These are phyloP conservation scores for Asterophora lycoperdoides DNA, from an alignment of 768 basidiomycete species.

Conservation along the genomic window DNA sequence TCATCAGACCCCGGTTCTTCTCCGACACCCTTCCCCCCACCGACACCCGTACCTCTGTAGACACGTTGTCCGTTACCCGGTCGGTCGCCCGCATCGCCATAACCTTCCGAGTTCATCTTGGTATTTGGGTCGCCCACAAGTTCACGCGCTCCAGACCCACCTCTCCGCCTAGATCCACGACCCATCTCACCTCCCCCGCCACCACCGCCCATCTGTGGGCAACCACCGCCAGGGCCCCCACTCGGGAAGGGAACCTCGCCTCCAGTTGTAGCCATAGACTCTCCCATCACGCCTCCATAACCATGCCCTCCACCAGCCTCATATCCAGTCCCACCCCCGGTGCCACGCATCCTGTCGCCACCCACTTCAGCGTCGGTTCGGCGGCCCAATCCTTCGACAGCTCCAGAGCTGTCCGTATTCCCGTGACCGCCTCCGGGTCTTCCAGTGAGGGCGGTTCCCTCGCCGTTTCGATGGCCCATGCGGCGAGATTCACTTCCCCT, in stretches of 20 bases:
- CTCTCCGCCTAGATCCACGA: neutral
- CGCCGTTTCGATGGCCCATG: no score
- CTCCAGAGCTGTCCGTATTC: neutral
- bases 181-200: neutral
- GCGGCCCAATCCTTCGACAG: neutral
- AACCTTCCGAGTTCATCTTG: neutral
- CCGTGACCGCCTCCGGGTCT: neutral
- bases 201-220: neutral
- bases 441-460: neutral
- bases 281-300: neutral
- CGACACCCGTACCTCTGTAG: constrained; percentile 7
- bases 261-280: no score
- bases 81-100: neutral
- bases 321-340: neutral
- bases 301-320: neutral
- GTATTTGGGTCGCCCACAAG: neutral
- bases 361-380: neutral
- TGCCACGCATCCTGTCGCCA: neutral
- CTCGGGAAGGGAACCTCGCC: no score
- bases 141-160: neutral
- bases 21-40: neutral
- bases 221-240: no score
- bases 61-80: neutral
- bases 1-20: constrained; percentile 1
- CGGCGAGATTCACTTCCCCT: no score